phyloP scores from a whole-genome alignment of 2,329 filamentous ascomycete genomes.

The Sarocladium kiliense region DNA sequence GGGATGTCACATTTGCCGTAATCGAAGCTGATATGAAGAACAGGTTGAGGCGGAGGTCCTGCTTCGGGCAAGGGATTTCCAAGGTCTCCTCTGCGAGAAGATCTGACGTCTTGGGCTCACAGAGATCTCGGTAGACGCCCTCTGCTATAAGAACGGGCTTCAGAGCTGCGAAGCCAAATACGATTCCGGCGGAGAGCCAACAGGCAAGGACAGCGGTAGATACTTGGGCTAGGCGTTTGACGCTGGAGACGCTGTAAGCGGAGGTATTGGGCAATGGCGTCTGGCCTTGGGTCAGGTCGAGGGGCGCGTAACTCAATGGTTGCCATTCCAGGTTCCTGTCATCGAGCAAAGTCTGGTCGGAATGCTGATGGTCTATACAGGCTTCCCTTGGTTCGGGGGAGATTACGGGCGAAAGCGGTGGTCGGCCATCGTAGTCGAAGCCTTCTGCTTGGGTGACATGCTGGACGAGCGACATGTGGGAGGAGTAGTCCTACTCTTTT shows the following conservation, averaged over 20 bases:
- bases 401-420: not conserved
- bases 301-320: conserved; percentile 22
- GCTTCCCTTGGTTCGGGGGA: not conserved
- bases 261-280: conserved; percentile 21
- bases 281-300: conserved; percentile 18
- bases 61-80: conserved; percentile 41
- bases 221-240: conserved; percentile 53
- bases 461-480: conserved; percentile 36
- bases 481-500: not conserved
- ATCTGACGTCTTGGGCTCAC: conserved; percentile 23
- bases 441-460: conserved; percentile 36
- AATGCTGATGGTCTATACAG: not conserved
- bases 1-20: conserved; percentile 75
- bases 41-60: conserved; percentile 62
- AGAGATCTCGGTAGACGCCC: conserved; percentile 63
- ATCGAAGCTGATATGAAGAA: conserved; percentile 90
- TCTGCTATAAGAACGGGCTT: conserved; percentile 75
- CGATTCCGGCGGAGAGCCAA: conserved; percentile 69
- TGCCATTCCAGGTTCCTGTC: conserved; percentile 18
- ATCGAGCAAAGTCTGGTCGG: not conserved
- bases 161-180: conserved; percentile 79
- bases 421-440: conserved; percentile 29
- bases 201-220: conserved; percentile 64
- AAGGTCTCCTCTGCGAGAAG: not conserved
- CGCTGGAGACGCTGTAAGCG: conserved; percentile 25